phyloP scores from a whole-genome alignment of 768 basidiomycete genomes.

The Chalciporus sphaerocephalus region DNA sequence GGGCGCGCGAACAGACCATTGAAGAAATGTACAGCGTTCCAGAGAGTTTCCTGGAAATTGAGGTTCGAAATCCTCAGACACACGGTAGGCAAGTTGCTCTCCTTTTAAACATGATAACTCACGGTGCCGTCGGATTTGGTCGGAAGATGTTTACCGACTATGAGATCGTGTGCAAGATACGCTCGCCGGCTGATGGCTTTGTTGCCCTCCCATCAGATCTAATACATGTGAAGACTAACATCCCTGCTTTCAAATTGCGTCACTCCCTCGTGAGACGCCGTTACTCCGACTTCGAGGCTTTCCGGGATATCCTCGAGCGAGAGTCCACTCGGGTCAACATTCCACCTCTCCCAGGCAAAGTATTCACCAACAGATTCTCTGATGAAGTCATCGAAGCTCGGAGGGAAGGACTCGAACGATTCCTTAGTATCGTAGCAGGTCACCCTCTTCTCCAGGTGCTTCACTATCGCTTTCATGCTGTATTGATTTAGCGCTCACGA shows the following conservation, averaged over 20 bases:
- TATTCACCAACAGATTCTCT: constrained; percentile 96
- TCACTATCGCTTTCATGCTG: neutral
- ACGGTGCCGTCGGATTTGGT: constrained; percentile 62
- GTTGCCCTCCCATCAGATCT: constrained; percentile 3
- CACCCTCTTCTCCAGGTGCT: constrained; percentile 90
- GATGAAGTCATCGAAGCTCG: constrained; percentile 94
- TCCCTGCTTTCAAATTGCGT: constrained; percentile 97
- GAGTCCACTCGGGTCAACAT: constrained; percentile 98
- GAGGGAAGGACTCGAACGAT: constrained; percentile 90
- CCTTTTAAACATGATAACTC: neutral
- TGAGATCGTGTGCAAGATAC: constrained; percentile 94
- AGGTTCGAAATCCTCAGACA: constrained; percentile 94
- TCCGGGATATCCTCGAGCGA: constrained; percentile 95
- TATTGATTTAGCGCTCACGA: constrained; percentile 6
- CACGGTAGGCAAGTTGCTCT: constrained; percentile 54
- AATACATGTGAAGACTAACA: constrained; percentile 71
- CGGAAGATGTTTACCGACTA: constrained; percentile 99
- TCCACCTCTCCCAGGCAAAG: constrained; percentile 93
- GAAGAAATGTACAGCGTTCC: constrained; percentile 99
- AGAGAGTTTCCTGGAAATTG: constrained; percentile 95
- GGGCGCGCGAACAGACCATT: constrained; percentile 62
- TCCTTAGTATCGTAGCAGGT: constrained; percentile 93
- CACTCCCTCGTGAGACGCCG: constrained; percentile 84
- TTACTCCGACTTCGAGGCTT: constrained; percentile 93
- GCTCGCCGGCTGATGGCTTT: neutral